Conservation (phyloP, 129 eudicot genomes). For the Escallonia herrerae region DNA sequence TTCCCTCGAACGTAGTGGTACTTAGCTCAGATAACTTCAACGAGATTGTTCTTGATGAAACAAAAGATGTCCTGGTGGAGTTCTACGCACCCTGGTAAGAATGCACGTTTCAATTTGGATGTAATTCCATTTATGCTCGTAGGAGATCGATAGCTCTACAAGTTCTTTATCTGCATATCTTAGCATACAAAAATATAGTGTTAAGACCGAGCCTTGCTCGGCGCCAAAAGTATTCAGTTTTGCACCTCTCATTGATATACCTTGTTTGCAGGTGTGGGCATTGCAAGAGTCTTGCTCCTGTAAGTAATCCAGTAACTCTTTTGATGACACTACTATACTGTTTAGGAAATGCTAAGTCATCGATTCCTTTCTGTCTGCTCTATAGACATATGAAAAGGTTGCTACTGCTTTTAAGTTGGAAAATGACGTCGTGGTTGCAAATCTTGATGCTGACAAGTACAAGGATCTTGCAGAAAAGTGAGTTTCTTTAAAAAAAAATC, state of each 20-base stretch:
- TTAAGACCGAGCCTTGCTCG: neutral
- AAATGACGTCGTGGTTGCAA: constrained; percentile 85
- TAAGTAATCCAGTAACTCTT: constrained; percentile 30
- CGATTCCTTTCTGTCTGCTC: constrained; percentile 2
- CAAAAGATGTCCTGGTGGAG: constrained; percentile 89
- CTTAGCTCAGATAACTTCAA: constrained; percentile 78
- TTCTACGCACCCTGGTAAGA: constrained; percentile 96
- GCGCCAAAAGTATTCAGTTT: constrained; percentile 2
- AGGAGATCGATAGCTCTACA: constrained; percentile 2
- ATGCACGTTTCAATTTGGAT: neutral
- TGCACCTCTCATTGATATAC: constrained; percentile 8
- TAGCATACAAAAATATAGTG: neutral
- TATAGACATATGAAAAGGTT: constrained; percentile 80
- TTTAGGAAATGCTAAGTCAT: neutral
- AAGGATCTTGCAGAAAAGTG: constrained; percentile 82
- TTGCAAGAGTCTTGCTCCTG: constrained; percentile 99
- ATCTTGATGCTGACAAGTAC: constrained; percentile 86
- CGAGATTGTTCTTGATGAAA: constrained; percentile 71
- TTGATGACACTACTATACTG: neutral
- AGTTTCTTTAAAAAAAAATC: no score
- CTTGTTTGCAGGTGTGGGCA: constrained; percentile 87
- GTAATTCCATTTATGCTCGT: neutral
- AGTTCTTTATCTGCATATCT: neutral
- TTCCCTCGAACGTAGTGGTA: constrained; percentile 84
- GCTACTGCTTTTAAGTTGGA: constrained; percentile 82